These are phyloP conservation scores for Fusarium haematococcum DNA, from an alignment of 2,329 filamentous ascomycete species.

Conservation along the genomic window DNA sequence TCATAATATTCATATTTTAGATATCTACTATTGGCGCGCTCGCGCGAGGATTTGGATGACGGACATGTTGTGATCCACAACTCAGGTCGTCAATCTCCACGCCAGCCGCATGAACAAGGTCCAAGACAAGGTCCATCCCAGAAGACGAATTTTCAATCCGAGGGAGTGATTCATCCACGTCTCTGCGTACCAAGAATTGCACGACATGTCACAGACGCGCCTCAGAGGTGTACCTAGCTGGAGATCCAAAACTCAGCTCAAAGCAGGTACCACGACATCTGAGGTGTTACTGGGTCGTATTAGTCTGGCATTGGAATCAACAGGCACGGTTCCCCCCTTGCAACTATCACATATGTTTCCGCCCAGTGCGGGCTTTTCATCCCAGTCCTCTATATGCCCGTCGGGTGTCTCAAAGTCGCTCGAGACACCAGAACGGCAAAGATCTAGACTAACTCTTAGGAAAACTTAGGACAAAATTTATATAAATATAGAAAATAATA, in stretches of 20 bases:
- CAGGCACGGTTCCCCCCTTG: neutral
- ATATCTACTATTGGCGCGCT: neutral
- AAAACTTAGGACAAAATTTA: too few relatives aligned
- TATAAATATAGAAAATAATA: too few relatives aligned
- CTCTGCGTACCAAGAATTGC: neutral
- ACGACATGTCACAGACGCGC: neutral
- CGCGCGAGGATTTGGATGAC: neutral
- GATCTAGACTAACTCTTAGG: too few relatives aligned
- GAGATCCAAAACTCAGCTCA: neutral
- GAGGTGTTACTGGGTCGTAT: neutral
- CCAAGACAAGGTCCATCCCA: conserved; percentile 1
- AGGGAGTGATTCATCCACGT: neutral
- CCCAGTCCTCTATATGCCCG: neutral
- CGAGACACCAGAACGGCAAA: too few relatives aligned
- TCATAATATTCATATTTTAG: neutral
- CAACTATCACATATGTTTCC: neutral
- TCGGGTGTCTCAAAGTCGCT: neutral
- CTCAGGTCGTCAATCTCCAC: conserved; percentile 7
- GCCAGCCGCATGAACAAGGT: neutral
- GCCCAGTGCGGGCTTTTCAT: neutral
- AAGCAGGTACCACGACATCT: neutral
- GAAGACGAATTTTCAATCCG: neutral
- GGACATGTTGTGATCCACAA: neutral
- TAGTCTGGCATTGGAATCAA: neutral
- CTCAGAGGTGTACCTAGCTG: neutral